Conservation (phyloP, 108 stramenopile genomes). For the Asterionellopsis glacialis region DNA sequence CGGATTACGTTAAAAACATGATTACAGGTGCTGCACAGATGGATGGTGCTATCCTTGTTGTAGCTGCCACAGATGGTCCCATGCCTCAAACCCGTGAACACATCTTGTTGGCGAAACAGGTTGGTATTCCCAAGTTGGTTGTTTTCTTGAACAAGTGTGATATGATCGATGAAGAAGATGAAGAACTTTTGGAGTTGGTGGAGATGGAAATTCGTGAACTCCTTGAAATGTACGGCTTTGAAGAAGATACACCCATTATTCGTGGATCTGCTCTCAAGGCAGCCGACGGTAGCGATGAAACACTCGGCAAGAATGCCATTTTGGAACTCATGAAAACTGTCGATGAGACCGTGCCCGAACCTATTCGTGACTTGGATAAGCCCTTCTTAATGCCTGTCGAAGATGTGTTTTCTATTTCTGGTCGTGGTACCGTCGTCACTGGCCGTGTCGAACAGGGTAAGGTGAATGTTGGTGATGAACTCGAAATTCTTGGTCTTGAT, state of each 20-base stretch:
- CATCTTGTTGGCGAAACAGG: conserved; percentile 97
- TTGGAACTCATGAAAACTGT: conserved; percentile 94
- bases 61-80: conserved; percentile 98
- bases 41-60: conserved; percentile 99
- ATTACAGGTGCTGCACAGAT: conserved; percentile 99
- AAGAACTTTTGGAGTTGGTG: conserved; percentile 97
- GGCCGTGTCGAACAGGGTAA: conserved; percentile 95
- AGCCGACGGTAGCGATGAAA: conserved; percentile 86
- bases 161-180: conserved; percentile 98
- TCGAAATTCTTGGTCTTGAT: conserved; percentile 86
- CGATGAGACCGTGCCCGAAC: conserved; percentile 92
- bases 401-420: conserved; percentile 98
- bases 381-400: conserved; percentile 99
- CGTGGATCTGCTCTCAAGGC: conserved; percentile 97
- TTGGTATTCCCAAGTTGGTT: conserved; percentile 97
- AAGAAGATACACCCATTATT: conserved; percentile 95
- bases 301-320: conserved; percentile 79
- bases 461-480: conserved; percentile 94
- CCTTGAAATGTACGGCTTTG: conserved; percentile 94
- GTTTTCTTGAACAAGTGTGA: conserved; percentile 99
- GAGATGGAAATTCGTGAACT: conserved; percentile 99
- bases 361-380: conserved; percentile 94
- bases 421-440: conserved; percentile 99
- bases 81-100: conserved; percentile 99
- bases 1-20: conserved; percentile 99